Evolutionary conservation across 805 yeast genomes (phyloP).

Genomic region (Jamesozyma hellenica): DNA sequence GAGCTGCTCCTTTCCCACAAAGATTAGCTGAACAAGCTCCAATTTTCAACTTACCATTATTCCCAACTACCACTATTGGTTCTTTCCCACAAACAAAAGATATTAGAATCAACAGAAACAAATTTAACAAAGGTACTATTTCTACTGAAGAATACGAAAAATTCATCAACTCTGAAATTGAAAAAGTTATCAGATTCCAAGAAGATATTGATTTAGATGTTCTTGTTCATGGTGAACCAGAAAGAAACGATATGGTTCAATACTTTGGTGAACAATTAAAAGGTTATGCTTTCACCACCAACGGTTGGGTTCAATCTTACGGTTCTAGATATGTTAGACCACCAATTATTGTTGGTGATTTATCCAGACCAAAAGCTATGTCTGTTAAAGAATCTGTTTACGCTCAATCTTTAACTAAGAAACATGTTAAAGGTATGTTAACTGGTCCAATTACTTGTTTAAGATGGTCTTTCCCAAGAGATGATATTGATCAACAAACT

Average conservation of each 20-base stretch:
- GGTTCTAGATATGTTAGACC: conserved; percentile 99
- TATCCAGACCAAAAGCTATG: conserved; percentile 97
- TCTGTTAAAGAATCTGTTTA: conserved; percentile 98
- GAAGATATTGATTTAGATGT: conserved; percentile 98
- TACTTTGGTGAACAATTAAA: conserved; percentile 98
- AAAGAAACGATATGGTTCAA: conserved; percentile 99
- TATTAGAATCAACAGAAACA: conserved; percentile 96
- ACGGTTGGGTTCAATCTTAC: conserved; percentile 99
- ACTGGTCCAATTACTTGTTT: conserved; percentile 99
- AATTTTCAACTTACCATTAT: conserved; percentile 85
- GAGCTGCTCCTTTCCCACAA: conserved; percentile 76
- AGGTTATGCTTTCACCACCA: conserved; percentile 96
- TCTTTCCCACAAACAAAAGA: conserved; percentile 99
- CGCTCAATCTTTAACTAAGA: conserved; percentile 91
- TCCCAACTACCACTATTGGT: conserved; percentile 99
- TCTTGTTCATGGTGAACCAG: conserved; percentile 99
- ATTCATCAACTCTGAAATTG: conserved; percentile 95
- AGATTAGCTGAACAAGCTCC: conserved; percentile 83
- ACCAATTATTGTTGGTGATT: conserved; percentile 97
- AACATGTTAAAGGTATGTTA: conserved; percentile 99
- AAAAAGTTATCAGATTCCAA: conserved; percentile 94
- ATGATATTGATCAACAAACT: conserved; percentile 83
- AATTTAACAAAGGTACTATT: conserved; percentile 93
- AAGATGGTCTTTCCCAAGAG: conserved; percentile 99
- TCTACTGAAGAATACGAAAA: conserved; percentile 90